phyloP scores from a whole-genome alignment of 2,329 filamentous ascomycete species.

The Ustulina deusta region DNA sequence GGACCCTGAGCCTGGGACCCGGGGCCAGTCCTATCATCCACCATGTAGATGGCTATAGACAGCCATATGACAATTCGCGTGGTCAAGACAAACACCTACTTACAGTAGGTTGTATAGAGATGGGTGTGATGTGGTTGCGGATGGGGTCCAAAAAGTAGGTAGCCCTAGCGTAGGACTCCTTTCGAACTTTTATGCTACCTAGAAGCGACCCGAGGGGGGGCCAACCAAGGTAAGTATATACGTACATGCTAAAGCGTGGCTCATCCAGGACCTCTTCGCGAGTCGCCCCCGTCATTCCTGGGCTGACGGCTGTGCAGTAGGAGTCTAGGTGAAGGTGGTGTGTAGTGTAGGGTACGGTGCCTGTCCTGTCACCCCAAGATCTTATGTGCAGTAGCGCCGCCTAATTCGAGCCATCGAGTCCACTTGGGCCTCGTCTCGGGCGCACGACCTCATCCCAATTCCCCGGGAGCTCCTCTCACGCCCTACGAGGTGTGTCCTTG shows the following conservation, averaged over 20 bases:
- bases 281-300: constrained; percentile 10
- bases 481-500: constrained; percentile 6
- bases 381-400: constrained; percentile 39
- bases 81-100: constrained; percentile 1
- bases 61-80: not conserved
- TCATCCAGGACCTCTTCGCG: constrained; percentile 7
- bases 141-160: constrained; percentile 22
- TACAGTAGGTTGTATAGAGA: not conserved
- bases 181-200: constrained; percentile 1
- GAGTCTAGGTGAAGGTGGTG: too few species aligned
- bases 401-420: constrained; percentile 21
- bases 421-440: constrained; percentile 26
- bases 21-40: too few species aligned
- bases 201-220: constrained; percentile 5
- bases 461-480: constrained; percentile 22
- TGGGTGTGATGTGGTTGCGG: constrained; percentile 14
- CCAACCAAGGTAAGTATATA: not conserved
- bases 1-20: too few species aligned
- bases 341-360: not conserved
- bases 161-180: constrained; percentile 26
- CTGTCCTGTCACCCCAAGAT: constrained; percentile 30
- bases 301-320: not conserved
- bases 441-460: constrained; percentile 26
- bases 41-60: not conserved
- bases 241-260: not conserved